These are phyloP conservation scores for Zygotorulaspora chibaensis DNA, from an alignment of 805 yeast genomes.

Conservation along the genomic window DNA sequence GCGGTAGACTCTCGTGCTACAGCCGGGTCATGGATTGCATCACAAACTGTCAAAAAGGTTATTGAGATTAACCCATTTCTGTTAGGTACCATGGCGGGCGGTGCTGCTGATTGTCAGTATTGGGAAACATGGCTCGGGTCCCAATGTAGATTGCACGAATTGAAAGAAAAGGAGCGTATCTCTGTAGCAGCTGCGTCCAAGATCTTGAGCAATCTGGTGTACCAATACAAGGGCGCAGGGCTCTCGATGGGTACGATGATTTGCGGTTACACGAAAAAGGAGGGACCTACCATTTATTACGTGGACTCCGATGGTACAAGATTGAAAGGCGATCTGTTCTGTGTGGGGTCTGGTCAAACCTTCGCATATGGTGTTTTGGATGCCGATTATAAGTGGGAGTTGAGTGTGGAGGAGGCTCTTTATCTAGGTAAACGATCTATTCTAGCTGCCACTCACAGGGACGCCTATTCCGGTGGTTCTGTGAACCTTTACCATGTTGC, in stretches of 20 bases:
- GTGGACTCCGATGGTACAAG: conserved; percentile 98
- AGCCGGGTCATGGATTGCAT: conserved; percentile 96
- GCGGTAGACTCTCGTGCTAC: conserved; percentile 99
- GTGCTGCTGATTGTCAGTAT: conserved; percentile 98
- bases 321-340: conserved; percentile 87
- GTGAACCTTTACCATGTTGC: conserved; percentile 89
- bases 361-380: conserved; percentile 98
- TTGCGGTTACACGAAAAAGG: conserved; percentile 93
- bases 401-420: conserved; percentile 88
- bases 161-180: conserved; percentile 90
- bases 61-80: conserved; percentile 93
- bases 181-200: conserved; percentile 96
- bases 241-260: conserved; percentile 98
- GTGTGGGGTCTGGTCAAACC: conserved; percentile 99
- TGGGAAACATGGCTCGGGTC: conserved; percentile 99
- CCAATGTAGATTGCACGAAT: conserved; percentile 91
- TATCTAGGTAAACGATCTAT: conserved; percentile 93
- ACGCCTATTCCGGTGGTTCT: conserved; percentile 97
- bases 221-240: conserved; percentile 96
- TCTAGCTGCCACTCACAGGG: conserved; percentile 97
- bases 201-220: conserved; percentile 83
- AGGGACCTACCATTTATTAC: conserved; percentile 92
- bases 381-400: conserved; percentile 87
- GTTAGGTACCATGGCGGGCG: conserved; percentile 98
- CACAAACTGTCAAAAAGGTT: conserved; percentile 96